These are phyloP conservation scores for Backusella sp. DNA, from an alignment of 192 early-diverging fungal genomes.

Conservation along the genomic window DNA sequence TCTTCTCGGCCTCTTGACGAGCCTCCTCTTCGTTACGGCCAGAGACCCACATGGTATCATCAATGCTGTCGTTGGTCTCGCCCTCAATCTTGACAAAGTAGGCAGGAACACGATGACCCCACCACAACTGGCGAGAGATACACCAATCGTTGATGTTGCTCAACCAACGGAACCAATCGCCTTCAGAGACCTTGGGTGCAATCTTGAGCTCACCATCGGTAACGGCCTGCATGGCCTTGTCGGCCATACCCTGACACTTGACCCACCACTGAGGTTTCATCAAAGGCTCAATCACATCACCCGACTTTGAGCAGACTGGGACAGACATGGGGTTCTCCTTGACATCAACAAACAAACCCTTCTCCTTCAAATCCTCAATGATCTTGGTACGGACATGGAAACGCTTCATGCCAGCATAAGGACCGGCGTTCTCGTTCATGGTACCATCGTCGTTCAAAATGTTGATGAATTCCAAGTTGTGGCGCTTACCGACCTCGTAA, in stretches of 20 bases:
- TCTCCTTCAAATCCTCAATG: slow-evolving; percentile 83
- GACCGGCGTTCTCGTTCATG: slow-evolving; percentile 87
- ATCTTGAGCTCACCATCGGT: slow-evolving; percentile 81
- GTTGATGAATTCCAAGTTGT: slow-evolving; percentile 94
- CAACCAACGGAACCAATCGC: slow-evolving; percentile 97
- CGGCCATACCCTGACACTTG: slow-evolving; percentile 85
- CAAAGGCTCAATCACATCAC: slow-evolving; percentile 94
- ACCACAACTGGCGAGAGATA: slow-evolving; percentile 98
- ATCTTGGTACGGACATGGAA: slow-evolving; percentile 93
- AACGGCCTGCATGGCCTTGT: slow-evolving; percentile 78
- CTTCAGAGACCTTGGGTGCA: slow-evolving; percentile 79
- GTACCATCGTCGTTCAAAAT: slow-evolving; percentile 97
- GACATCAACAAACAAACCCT: slow-evolving; percentile 83
- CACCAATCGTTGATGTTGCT: slow-evolving; percentile 98
- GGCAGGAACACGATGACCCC: slow-evolving; percentile 96
- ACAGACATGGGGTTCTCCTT: slow-evolving; percentile 92
- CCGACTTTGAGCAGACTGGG: slow-evolving; percentile 84
- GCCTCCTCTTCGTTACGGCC: slow-evolving; percentile 82
- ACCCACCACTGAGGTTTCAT: slow-evolving; percentile 99
- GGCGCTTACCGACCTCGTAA: slow-evolving; percentile 93
- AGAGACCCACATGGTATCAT: slow-evolving; percentile 83
- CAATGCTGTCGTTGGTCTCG: slow-evolving; percentile 48
- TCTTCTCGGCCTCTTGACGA: slow-evolving; percentile 63
- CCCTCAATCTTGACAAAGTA: slow-evolving; percentile 88
- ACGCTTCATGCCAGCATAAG: slow-evolving; percentile 85